Conservation (phyloP, 768 basidiomycete species). For the Termitomyces sp. region DNA sequence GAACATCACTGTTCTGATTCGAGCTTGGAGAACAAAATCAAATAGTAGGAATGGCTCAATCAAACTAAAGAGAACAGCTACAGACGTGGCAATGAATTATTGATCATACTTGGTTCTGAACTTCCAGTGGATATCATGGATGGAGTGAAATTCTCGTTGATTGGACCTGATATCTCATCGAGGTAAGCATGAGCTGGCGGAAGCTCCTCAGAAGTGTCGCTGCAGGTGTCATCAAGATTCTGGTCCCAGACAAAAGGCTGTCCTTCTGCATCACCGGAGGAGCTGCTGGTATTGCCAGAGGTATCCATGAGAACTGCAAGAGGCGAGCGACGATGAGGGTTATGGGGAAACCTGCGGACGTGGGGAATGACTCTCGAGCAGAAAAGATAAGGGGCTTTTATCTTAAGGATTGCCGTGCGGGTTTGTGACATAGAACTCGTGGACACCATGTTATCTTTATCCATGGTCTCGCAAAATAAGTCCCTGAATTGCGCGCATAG, state of each 20-base stretch:
- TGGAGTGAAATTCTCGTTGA: background rate
- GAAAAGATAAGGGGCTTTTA: constrained; percentile 1
- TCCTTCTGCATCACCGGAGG: background rate
- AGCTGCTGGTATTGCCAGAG: background rate
- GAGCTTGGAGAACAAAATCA: background rate
- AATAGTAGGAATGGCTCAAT: background rate
- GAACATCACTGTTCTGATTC: background rate
- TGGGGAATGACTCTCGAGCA: background rate
- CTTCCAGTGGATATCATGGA: background rate
- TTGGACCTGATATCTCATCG: background rate
- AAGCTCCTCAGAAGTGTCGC: background rate
- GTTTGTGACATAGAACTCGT: background rate
- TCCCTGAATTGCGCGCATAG: background rate
- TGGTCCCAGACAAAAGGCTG: background rate
- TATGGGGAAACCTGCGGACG: background rate
- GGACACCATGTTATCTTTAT: constrained; percentile 5
- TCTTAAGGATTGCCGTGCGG: constrained; percentile 3
- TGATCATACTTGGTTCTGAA: background rate
- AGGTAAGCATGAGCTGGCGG: background rate
- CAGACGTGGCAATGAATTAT: background rate
- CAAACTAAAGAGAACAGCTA: background rate
- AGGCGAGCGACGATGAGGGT: constrained; percentile 1
- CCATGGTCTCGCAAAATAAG: background rate
- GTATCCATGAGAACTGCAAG: constrained; percentile 3
- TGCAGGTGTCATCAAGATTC: background rate